A percentile compares a stretch with the other conserved stretches of the same genome.
Evolutionary conservation across 345 rosid species (phyloP).

Genomic region (Bretschneidera sinensis): DNA sequence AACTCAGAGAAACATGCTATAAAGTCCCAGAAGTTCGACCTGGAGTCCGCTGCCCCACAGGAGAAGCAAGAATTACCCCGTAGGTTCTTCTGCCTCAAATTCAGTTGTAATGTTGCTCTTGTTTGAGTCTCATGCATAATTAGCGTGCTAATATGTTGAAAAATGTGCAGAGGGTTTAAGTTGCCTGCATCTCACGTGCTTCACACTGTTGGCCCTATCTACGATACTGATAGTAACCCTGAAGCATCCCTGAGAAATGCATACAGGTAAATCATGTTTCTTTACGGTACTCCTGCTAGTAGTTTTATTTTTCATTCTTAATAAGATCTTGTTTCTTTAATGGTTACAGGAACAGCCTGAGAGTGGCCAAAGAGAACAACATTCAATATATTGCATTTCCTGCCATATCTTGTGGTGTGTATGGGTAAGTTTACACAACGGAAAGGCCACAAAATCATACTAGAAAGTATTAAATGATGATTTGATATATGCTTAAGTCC

Average conservation of each 20-base stretch:
- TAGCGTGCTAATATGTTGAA: slow-evolving; percentile 6
- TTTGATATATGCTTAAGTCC: too few species aligned
- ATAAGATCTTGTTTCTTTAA: slow-evolving; percentile 3
- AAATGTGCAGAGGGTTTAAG: slow-evolving; percentile 63
- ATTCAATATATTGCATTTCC: slow-evolving; percentile 77
- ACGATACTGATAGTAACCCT: slow-evolving; percentile 46
- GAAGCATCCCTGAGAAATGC: slow-evolving; percentile 46
- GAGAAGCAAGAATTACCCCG: slow-evolving; percentile 91
- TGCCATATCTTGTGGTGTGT: slow-evolving; percentile 81
- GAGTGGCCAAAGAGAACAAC: slow-evolving; percentile 61
- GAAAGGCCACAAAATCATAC: not conserved
- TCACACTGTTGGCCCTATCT: slow-evolving; percentile 82
- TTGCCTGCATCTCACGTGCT: slow-evolving; percentile 72
- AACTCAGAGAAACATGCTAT: slow-evolving; percentile 59
- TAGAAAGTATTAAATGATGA: not conserved
- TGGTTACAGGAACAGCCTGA: slow-evolving; percentile 61
- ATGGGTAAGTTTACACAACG: slow-evolving; percentile 35
- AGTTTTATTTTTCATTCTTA: not conserved
- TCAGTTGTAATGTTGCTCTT: not conserved
- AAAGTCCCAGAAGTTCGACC: slow-evolving; percentile 63
- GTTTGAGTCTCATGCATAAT: not conserved
- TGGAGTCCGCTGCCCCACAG: slow-evolving; percentile 71
- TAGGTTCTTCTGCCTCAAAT: slow-evolving; percentile 16
- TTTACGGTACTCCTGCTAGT: not conserved
- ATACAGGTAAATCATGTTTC: slow-evolving; percentile 43